A percentile compares a stretch with the other conserved stretches of the same genome.
phyloP scores from a whole-genome alignment of 495 filamentous ascomycete genomes.

The Lasiosphaeris hirsuta region DNA sequence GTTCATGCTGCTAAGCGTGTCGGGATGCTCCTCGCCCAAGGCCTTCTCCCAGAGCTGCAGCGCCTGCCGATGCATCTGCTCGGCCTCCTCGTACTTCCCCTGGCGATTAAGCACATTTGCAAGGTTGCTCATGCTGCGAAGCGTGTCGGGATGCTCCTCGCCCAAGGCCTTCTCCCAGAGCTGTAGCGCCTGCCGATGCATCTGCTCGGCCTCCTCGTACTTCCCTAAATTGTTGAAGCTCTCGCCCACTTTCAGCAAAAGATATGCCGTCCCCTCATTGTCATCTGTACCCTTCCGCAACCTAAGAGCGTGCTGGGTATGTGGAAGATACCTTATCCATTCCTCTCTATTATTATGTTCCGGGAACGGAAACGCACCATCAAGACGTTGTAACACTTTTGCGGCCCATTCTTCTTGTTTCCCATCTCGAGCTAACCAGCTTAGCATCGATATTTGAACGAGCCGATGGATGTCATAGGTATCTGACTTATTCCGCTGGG shows the following conservation, averaged over 20 bases:
- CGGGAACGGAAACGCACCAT: slow-evolving; percentile 31
- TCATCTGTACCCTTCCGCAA: slow-evolving; percentile 2
- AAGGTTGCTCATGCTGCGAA: no score
- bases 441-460: slow-evolving; percentile 42
- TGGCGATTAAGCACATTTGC: slow-evolving; percentile 2
- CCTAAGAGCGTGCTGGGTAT: slow-evolving; percentile 30
- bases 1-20: no score
- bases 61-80: no score
- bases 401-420: slow-evolving; percentile 27
- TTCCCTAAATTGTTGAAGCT: slow-evolving; percentile 11
- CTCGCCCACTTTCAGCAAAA: slow-evolving; percentile 13
- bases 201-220: no score
- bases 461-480: slow-evolving; percentile 43
- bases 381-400: slow-evolving; percentile 27
- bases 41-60: no score
- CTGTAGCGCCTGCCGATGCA: slow-evolving; percentile 14
- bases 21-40: no score
- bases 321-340: slow-evolving; percentile 37
- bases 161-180: no score
- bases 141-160: no score
- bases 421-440: slow-evolving; percentile 37
- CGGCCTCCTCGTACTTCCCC: slow-evolving; percentile 11
- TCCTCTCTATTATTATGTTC: slow-evolving; percentile 29
- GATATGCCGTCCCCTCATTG: background rate
- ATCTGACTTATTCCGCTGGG: slow-evolving; percentile 16